Conservation (phyloP, 106 monocot species). For the Cymbidium sinense region DNA sequence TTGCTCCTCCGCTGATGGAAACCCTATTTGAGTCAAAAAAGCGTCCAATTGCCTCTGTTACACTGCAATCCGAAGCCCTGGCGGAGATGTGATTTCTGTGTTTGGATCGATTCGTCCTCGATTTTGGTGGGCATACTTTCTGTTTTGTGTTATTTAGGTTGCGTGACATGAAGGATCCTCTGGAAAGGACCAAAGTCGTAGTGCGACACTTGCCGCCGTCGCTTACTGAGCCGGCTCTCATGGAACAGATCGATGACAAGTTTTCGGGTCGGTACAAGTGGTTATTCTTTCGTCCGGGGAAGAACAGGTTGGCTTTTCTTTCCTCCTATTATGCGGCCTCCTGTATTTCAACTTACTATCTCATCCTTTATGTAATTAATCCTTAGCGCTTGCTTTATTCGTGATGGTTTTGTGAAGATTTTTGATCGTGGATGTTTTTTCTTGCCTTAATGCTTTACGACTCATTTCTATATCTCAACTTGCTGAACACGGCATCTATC, state of each 20-base stretch:
- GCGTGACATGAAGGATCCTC: conserved; percentile 64
- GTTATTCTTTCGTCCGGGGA: conserved; percentile 70
- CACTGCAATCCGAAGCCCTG: too few relatives aligned
- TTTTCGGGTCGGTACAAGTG: conserved; percentile 78
- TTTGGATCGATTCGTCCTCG: not conserved
- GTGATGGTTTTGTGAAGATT: not conserved
- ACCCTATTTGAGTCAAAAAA: too few relatives aligned
- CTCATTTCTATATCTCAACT: too few relatives aligned
- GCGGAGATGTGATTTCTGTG: not conserved
- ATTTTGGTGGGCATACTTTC: conserved; percentile 7
- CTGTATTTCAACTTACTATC: not conserved
- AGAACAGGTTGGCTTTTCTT: conserved; percentile 38
- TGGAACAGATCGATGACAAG: conserved; percentile 76
- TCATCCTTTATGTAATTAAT: not conserved
- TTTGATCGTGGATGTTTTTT: not conserved
- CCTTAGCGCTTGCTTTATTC: not conserved
- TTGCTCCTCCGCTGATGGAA: too few relatives aligned
- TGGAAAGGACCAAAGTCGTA: conserved; percentile 78
- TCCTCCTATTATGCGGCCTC: not conserved
- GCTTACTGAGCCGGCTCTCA: conserved; percentile 56
- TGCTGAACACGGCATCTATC: too few relatives aligned
- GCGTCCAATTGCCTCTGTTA: too few relatives aligned
- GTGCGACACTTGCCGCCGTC: conserved; percentile 82
- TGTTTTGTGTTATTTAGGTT: not conserved
- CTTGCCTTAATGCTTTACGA: not conserved